Percentiles rank a stretch among this genome's conserved stretches.
Conservation (phyloP, 257 asterid genomes). For the Coffea canephora region DNA sequence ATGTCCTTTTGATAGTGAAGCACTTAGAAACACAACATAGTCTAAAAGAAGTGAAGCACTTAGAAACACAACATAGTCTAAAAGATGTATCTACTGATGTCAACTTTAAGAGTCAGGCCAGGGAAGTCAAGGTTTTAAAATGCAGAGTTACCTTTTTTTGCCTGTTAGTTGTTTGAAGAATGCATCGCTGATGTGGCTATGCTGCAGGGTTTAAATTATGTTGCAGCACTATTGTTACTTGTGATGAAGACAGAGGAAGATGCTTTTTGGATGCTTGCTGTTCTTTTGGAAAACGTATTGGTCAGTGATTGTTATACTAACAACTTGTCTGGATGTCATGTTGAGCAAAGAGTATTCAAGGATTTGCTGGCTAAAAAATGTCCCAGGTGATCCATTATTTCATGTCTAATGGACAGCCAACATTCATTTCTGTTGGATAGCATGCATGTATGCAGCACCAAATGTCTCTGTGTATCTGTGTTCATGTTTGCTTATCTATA, state of each 20-base stretch:
- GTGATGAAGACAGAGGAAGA: slow-evolving; percentile 99
- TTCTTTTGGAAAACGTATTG: slow-evolving; percentile 83
- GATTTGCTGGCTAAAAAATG: slow-evolving; percentile 82
- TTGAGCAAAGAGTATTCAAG: slow-evolving; percentile 91
- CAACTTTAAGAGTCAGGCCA: neutral
- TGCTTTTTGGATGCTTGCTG: slow-evolving; percentile 99
- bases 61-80: neutral
- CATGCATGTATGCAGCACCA: neutral
- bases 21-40: neutral
- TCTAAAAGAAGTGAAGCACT: neutral
- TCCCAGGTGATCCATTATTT: slow-evolving; percentile 56
- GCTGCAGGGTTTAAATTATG: slow-evolving; percentile 89
- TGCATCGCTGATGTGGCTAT: slow-evolving; percentile 8
- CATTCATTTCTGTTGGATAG: neutral
- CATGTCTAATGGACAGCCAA: neutral
- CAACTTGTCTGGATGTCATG: slow-evolving; percentile 94
- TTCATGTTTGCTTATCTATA: neutral
- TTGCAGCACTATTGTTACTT: slow-evolving; percentile 86
- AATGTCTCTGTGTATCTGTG: no score
- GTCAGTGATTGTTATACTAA: slow-evolving; percentile 89
- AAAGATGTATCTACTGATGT: slow-evolving; percentile 5
- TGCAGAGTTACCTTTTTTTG: neutral
- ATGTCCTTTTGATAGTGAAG: neutral
- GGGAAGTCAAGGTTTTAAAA: slow-evolving; percentile 3
- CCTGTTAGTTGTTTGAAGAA: neutral